Percentiles rank a stretch among this genome's conserved stretches.
These are phyloP conservation scores for Penicillium manginii DNA, from an alignment of 495 filamentous ascomycete genomes.

Conservation along the genomic window DNA sequence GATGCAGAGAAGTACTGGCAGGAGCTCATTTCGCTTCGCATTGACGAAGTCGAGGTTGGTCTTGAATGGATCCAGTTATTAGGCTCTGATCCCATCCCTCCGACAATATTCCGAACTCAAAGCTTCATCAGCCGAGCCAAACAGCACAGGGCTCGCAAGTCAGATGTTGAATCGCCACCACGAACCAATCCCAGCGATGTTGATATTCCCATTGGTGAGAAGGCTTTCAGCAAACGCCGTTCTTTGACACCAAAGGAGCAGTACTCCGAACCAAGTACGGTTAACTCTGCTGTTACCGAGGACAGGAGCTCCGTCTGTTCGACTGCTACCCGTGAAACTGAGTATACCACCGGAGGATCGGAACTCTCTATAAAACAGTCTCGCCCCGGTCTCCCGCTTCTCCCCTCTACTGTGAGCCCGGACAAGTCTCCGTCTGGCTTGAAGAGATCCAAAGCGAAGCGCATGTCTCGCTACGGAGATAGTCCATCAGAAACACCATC, in stretches of 20 bases:
- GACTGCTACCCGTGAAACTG: constrained; percentile 42
- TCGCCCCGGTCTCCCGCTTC: constrained; percentile 28
- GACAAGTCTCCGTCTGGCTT: constrained; percentile 43
- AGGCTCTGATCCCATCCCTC: constrained; percentile 75
- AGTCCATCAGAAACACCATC: constrained; percentile 32
- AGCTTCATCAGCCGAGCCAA: constrained; percentile 55
- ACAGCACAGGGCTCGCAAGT: constrained; percentile 39
- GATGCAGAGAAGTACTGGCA: constrained; percentile 64
- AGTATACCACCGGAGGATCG: constrained; percentile 34
- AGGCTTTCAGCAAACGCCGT: constrained; percentile 38
- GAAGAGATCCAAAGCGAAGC: constrained; percentile 60
- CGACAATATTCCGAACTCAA: constrained; percentile 53
- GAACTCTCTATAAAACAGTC: constrained; percentile 29
- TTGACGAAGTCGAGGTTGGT: constrained; percentile 74
- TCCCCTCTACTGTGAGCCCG: constrained; percentile 33
- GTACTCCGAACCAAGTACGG: constrained; percentile 43
- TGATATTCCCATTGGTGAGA: constrained; percentile 80
- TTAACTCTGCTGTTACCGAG: constrained; percentile 37
- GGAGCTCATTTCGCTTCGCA: constrained; percentile 73
- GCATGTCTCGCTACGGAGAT: constrained; percentile 50
- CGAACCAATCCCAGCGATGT: constrained; percentile 56
- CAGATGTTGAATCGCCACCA: constrained; percentile 37
- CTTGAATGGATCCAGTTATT: constrained; percentile 88
- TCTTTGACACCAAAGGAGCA: constrained; percentile 39
- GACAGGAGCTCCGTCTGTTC: constrained; percentile 39